phyloP scores from a whole-genome alignment of 169 alveolate genomes.

The Eimeria sp. region DNA sequence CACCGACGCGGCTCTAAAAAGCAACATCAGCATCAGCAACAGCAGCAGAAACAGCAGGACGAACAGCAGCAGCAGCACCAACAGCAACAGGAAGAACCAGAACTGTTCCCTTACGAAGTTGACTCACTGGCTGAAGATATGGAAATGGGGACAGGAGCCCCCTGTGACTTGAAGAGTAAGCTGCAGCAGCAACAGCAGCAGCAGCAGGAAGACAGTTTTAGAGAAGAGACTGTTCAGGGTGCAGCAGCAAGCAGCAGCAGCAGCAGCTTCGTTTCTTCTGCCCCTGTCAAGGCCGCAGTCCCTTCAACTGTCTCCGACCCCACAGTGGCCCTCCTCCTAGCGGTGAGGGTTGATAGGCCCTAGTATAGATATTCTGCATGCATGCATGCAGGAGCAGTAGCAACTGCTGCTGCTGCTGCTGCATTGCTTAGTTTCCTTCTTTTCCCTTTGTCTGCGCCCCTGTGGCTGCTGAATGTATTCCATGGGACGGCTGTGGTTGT shows the following conservation, averaged over 20 bases:
- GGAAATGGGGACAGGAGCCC: not conserved
- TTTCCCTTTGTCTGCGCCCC: not conserved
- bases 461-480: not conserved
- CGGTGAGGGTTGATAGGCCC: not conserved
- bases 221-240: not conserved
- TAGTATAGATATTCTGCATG: no score
- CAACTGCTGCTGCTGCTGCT: constrained; percentile 54
- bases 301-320: constrained; percentile 41
- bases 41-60: not conserved
- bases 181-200: constrained; percentile 22
- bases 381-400: not conserved
- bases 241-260: not conserved
- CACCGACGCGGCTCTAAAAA: not conserved
- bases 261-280: not conserved
- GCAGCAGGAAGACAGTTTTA: not conserved
- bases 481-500: not conserved
- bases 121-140: not conserved
- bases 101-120: not conserved
- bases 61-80: constrained; percentile 5
- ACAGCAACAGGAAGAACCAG: not conserved
- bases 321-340: constrained; percentile 50
- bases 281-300: not conserved
- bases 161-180: not conserved
- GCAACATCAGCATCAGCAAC: not conserved
- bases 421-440: not conserved